Evolutionary conservation across 768 basidiomycete genomes (phyloP).

Genomic region (Suillus clintonianus): DNA sequence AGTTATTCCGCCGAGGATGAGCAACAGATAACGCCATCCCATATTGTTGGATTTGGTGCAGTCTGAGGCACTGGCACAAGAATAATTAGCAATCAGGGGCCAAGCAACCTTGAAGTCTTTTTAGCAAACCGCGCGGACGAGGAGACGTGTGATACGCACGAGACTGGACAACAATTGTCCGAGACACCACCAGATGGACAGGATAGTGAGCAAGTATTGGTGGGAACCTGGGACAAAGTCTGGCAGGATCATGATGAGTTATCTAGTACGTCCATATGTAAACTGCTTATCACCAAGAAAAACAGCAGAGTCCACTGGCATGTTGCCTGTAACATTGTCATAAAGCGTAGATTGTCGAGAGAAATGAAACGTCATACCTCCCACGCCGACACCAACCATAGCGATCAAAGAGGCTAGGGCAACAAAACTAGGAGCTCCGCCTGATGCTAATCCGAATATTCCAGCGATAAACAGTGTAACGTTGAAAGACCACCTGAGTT

Average conservation of each 20-base stretch:
- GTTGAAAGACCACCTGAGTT: slow-evolving; percentile 51
- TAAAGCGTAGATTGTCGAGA: neutral
- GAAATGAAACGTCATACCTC: slow-evolving; percentile 31
- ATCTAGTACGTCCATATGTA: neutral
- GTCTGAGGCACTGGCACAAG: slow-evolving; percentile 39
- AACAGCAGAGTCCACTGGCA: slow-evolving; percentile 56
- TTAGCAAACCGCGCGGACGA: neutral
- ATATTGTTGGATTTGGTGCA: slow-evolving; percentile 52
- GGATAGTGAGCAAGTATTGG: slow-evolving; percentile 58
- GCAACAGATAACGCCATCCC: slow-evolving; percentile 66
- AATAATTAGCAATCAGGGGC: slow-evolving; percentile 58
- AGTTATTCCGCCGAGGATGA: slow-evolving; percentile 53
- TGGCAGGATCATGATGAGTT: slow-evolving; percentile 20
- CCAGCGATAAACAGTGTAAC: slow-evolving; percentile 55
- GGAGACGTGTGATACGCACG: slow-evolving; percentile 23
- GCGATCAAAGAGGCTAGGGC: slow-evolving; percentile 50
- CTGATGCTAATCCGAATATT: slow-evolving; percentile 53
- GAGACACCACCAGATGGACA: slow-evolving; percentile 62
- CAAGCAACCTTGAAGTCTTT: slow-evolving; percentile 47
- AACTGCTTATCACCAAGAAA: slow-evolving; percentile 41
- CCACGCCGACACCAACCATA: slow-evolving; percentile 48
- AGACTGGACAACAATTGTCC: slow-evolving; percentile 55
- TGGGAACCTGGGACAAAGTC: slow-evolving; percentile 55
- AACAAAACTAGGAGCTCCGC: slow-evolving; percentile 46
- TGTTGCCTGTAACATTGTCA: slow-evolving; percentile 38